Evolutionary conservation across 2,329 filamentous ascomycete species (phyloP), one percentile per base, ranked within the genome.

Genomic region (Sclerotinia minor): DNA sequence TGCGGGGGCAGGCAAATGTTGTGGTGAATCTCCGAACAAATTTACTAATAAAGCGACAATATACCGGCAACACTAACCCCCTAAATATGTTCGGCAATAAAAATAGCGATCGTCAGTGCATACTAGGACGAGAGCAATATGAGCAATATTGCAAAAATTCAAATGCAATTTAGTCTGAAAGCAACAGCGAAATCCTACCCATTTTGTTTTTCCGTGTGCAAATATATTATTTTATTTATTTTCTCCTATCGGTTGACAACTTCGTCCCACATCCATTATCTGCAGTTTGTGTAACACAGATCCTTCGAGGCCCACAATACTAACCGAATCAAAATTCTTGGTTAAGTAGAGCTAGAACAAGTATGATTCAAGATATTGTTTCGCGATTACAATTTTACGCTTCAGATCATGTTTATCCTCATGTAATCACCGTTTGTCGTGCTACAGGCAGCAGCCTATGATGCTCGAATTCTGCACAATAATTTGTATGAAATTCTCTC

Each of bases 41-140:
- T 2, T 45, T 29, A 32, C 0, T 9, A 21, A 21, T n/a, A 26
- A 38, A 8, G 8, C 15, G n/a, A 26, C 13, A 26, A 41, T 15
- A 50, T 41, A 13, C 45, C 38, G 59, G 50, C n/a, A 38, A 1
- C 5, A n/a, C 29, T 32, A 9, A 2, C 45, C 9, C 9, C 45
- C 59, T 52, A 8, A 44, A 58, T 19, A 26, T 17, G 7, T 38
- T 63, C 29, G 59, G n/a, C 59, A 50, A 50, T 21, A n/a, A 63
- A 50, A 50, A 63, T 26, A 26, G 29, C 5, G 21, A n/a, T 55
- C 15, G 11, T 11, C 19, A 55, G 38, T n/a, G 5, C 11, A n/a
- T 15, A n/a, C 21, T 5, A n/a, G 11, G 1, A 15, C 35, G 29
- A 15, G 29, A 29, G 29, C 29, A 29, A n/a, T n/a, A n/a, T n/a